These are phyloP conservation scores for Thamnidium elegans DNA, from an alignment of 192 early-diverging fungal species.

Conservation along the genomic window DNA sequence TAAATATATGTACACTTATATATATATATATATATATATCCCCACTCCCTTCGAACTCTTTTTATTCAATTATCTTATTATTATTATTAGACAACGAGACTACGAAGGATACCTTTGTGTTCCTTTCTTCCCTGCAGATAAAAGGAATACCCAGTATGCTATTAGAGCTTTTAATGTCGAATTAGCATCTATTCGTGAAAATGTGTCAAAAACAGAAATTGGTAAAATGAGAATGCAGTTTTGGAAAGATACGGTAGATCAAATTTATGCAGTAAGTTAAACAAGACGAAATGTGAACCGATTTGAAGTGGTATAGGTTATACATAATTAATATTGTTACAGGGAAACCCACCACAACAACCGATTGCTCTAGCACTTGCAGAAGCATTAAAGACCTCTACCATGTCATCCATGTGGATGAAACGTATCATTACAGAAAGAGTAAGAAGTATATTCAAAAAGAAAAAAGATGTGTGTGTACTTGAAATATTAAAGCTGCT, in stretches of 20 bases:
- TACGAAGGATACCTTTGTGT: conserved; percentile 76
- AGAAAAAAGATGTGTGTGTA: neutral
- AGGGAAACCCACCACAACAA: conserved; percentile 68
- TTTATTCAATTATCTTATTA: neutral
- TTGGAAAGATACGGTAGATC: conserved; percentile 85
- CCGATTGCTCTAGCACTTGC: conserved; percentile 72
- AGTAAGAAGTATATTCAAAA: conserved; percentile 25
- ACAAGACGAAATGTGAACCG: neutral
- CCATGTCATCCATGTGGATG: conserved; percentile 75
- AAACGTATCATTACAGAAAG: conserved; percentile 72
- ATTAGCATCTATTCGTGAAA: conserved; percentile 74
- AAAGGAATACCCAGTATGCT: conserved; percentile 68
- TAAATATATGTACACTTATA: conserved; percentile 1
- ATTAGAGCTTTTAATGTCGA: conserved; percentile 91
- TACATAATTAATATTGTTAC: conserved; percentile 24
- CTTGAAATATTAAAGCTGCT: no score
- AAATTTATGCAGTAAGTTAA: conserved; percentile 51
- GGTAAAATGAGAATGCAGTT: conserved; percentile 82
- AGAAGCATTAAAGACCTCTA: conserved; percentile 51
- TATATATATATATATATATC: no score
- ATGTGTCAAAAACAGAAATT: conserved; percentile 61
- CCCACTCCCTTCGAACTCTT: neutral
- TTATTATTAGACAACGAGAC: conserved; percentile 53
- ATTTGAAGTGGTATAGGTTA: neutral
- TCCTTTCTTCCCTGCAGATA: conserved; percentile 69